A percentile compares a stretch with the other conserved stretches of the same genome.
These are phyloP conservation scores for Cryptococcus maquisensis DNA, from an alignment of 1,284 basidiomycete species.

Conservation along the genomic window DNA sequence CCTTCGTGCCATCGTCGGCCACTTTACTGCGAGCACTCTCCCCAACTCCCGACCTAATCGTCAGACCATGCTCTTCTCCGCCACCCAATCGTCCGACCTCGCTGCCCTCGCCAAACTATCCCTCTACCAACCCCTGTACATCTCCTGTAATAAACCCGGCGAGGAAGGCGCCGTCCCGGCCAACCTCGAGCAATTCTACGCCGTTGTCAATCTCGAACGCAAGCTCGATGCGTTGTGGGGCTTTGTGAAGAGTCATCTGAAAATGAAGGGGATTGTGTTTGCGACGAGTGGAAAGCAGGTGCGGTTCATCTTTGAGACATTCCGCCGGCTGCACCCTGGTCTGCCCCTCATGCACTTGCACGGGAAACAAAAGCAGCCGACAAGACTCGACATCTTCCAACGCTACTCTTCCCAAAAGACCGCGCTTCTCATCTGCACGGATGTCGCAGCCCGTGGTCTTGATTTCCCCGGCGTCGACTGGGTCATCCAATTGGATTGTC, in stretches of 20 bases:
- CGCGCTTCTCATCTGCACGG: slow-evolving; percentile 87
- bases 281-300: slow-evolving; percentile 88
- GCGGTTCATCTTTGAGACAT: slow-evolving; percentile 93
- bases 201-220: slow-evolving; percentile 73
- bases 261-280: slow-evolving; percentile 90
- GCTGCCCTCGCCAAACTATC: slow-evolving; percentile 84
- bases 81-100: slow-evolving; percentile 91
- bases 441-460: slow-evolving; percentile 92
- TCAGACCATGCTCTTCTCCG: slow-evolving; percentile 94
- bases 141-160: slow-evolving; percentile 58
- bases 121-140: slow-evolving; percentile 73
- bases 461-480: slow-evolving; percentile 97
- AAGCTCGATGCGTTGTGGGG: slow-evolving; percentile 92
- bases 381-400: slow-evolving; percentile 74
- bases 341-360: slow-evolving; percentile 85
- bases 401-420: slow-evolving; percentile 74
- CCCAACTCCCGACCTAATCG: slow-evolving; percentile 65
- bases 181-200: slow-evolving; percentile 86
- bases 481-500: slow-evolving; percentile 96
- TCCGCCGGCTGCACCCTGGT: slow-evolving; percentile 92
- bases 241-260: slow-evolving; percentile 91
- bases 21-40: slow-evolving; percentile 48
- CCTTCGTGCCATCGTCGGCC: slow-evolving; percentile 81
- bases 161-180: slow-evolving; percentile 59
- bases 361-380: slow-evolving; percentile 94